These are phyloP conservation scores for Amanita pseudoporphyria DNA, from an alignment of 768 basidiomycete genomes.

Conservation along the genomic window DNA sequence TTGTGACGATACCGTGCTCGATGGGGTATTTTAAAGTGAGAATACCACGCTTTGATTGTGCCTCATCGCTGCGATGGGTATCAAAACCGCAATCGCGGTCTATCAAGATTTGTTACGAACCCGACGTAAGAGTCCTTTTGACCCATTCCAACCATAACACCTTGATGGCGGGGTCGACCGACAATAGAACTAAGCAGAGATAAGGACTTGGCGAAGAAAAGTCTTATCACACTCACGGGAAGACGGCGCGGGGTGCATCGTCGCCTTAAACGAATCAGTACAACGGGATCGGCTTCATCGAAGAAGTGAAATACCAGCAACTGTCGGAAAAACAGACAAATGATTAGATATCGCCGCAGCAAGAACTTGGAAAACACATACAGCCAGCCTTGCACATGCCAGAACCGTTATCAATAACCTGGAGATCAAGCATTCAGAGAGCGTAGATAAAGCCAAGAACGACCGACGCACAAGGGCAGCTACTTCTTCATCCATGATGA, in stretches of 20 bases:
- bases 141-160: conserved; percentile 97
- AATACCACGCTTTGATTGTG: conserved; percentile 93
- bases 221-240: conserved; percentile 58
- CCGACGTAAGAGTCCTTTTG: conserved; percentile 96
- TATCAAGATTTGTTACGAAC: conserved; percentile 30
- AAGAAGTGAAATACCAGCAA: conserved; percentile 43
- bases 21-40: conserved; percentile 90
- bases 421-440: conserved; percentile 3
- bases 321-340: conserved; percentile 25
- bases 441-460: conserved; percentile 18
- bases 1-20: conserved; percentile 91
- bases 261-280: conserved; percentile 46
- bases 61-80: conserved; percentile 59
- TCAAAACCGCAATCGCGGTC: conserved; percentile 5
- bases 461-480: conserved; percentile 39
- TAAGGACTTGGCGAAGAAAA: not conserved
- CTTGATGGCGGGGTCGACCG: conserved; percentile 88
- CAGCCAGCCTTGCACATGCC: conserved; percentile 99
- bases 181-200: conserved; percentile 64
- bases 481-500: conserved; percentile 38
- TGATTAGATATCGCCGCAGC: not conserved
- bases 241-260: conserved; percentile 87
- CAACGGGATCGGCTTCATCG: conserved; percentile 6
- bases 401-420: conserved; percentile 92
- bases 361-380: conserved; percentile 31